Conservation (phyloP, 805 yeast genomes). For the Candida ponderosae region DNA sequence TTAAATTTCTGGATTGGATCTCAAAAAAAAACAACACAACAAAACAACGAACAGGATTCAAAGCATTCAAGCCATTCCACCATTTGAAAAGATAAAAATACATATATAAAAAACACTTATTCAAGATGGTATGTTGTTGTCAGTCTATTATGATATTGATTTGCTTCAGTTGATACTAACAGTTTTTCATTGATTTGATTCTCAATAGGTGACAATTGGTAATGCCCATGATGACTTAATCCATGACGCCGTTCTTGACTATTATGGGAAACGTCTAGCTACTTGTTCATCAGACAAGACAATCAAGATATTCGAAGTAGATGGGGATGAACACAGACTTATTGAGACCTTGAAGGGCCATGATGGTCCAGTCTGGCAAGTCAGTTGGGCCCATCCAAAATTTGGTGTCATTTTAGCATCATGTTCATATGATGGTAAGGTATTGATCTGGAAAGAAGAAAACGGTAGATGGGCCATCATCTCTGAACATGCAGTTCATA, state of each 20-base stretch:
- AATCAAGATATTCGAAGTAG: constrained; percentile 88
- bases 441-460: constrained; percentile 91
- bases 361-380: constrained; percentile 99
- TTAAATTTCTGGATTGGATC: too few species aligned
- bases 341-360: constrained; percentile 86
- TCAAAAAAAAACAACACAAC: too few species aligned
- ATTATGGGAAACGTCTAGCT: constrained; percentile 92
- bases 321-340: constrained; percentile 73
- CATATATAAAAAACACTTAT: too few species aligned
- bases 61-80: too few species aligned
- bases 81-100: too few species aligned
- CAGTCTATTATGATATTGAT: too few species aligned
- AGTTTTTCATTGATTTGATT: not conserved
- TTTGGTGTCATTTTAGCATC: constrained; percentile 93
- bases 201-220: constrained; percentile 63
- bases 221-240: constrained; percentile 90
- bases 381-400: constrained; percentile 98
- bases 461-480: constrained; percentile 82
- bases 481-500: constrained; percentile 81
- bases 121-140: too few species aligned
- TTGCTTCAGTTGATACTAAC: too few species aligned
- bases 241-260: constrained; percentile 96
- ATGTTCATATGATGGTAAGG: constrained; percentile 93
- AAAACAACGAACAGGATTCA: too few species aligned
- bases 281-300: constrained; percentile 95